phyloP scores from a whole-genome alignment of 768 basidiomycete genomes.

The Leccinum broughii region DNA sequence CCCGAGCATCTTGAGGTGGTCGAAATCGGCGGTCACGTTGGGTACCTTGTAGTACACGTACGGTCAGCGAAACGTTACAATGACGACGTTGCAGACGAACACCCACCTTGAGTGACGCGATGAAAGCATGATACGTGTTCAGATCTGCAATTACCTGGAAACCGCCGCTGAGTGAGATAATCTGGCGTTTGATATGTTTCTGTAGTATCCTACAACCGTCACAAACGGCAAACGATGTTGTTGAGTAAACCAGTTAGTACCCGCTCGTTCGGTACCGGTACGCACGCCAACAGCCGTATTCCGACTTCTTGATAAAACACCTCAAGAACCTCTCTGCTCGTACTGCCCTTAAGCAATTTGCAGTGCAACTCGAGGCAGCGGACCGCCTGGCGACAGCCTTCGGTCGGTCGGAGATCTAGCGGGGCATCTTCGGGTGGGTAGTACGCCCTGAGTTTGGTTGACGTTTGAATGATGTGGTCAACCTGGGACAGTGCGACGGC shows the following conservation, averaged over 20 bases:
- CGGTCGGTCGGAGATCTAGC: constrained; percentile 82
- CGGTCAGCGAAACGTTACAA: background rate
- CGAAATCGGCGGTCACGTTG: constrained; percentile 84
- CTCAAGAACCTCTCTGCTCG: constrained; percentile 93
- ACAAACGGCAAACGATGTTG: background rate
- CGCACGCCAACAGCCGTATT: constrained; percentile 80
- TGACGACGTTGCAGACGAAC: background rate
- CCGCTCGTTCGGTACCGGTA: constrained; percentile 5
- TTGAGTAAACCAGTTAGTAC: background rate
- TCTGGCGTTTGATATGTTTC: constrained; percentile 96
- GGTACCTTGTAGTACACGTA: constrained; percentile 49
- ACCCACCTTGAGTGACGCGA: constrained; percentile 76
- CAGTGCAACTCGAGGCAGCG: constrained; percentile 89
- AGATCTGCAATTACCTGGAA: constrained; percentile 96
- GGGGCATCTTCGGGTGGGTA: constrained; percentile 81
- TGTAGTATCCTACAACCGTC: constrained; percentile 67
- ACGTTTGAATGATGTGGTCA: constrained; percentile 85
- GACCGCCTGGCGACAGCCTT: constrained; percentile 88
- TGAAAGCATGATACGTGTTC: constrained; percentile 90
- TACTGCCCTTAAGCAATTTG: constrained; percentile 86
- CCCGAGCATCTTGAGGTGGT: constrained; percentile 95
- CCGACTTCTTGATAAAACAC: constrained; percentile 99
- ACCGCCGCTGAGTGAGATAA: constrained; percentile 90
- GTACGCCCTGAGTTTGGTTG: constrained; percentile 85
- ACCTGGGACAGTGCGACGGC: constrained; percentile 53